Evolutionary conservation across 2,329 filamentous ascomycete species (phyloP), one percentile per base, ranked within the genome.

Genomic region (Penicillium hesseltinei): DNA sequence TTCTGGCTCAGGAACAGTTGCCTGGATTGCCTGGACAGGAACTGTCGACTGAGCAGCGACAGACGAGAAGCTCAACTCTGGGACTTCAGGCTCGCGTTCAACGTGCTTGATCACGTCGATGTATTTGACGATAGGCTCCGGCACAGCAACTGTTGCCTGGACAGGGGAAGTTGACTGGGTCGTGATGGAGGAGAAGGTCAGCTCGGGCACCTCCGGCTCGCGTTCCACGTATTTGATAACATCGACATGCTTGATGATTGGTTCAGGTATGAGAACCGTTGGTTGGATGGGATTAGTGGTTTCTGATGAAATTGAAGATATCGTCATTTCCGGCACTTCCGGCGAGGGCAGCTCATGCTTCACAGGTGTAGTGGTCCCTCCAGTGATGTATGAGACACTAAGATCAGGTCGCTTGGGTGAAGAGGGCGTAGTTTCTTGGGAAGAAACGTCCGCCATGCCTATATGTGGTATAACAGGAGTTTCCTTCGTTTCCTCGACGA

Each of bases 341-440:
- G 65, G 59, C 27, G 59, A 25, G 44, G 58, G 55, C 27, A 56
- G 46, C 13, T 62, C 49, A 52, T 65, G 59, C 17, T 63, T 61
- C 38, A 70, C 63, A 2, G 73, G 73, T 49, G 67, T 62, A 15
- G 72, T 75, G 17, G 54, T 60, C 29, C 67, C 64, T 33, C 69
- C 69, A 23, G 67, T 55, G 51, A 75, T 60, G 48, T 70, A 69
- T n/a, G 72, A 69, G 17, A 73, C 66, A 42, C 63, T 65, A 53
- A 75, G 52, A 57, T 74, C 67, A 4, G 75, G 74, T 51, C 66
- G 65, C 42, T 62, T 73, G 2, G 85, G 84, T 6, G 63, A 59
- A n/a, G 70, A 60, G 35, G 76, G 78, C 17, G 56, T 42, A 10
- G 73, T 77, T 49, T 73, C 70, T 59, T 76, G 68, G 6, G 64